These are phyloP conservation scores for Peterozyma xylosa DNA, from an alignment of 805 yeast species.

Conservation along the genomic window DNA sequence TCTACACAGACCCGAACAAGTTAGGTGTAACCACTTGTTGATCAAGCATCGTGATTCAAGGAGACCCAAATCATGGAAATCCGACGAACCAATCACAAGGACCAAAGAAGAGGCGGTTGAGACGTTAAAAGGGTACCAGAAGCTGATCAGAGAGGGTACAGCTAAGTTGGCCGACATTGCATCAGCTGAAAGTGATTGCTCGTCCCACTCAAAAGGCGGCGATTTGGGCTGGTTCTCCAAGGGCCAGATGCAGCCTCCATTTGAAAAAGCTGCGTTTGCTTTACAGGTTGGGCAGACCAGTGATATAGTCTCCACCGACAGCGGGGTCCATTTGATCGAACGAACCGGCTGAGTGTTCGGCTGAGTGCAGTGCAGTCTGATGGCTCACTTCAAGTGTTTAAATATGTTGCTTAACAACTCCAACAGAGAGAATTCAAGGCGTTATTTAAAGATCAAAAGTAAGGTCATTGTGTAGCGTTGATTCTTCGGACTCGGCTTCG, in stretches of 20 bases:
- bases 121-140: constrained; percentile 49
- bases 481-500: no score
- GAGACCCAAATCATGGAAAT: constrained; percentile 88
- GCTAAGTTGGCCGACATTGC: constrained; percentile 68
- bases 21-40: constrained; percentile 75
- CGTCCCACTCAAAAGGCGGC: constrained; percentile 81
- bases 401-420: no score
- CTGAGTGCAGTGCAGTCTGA: no score
- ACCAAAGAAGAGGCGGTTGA: constrained; percentile 78
- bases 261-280: constrained; percentile 81
- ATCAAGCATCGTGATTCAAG: constrained; percentile 80
- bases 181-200: constrained; percentile 78
- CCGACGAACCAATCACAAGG: constrained; percentile 60
- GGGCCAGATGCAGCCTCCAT: constrained; percentile 94
- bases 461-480: no score
- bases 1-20: constrained; percentile 50
- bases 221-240: constrained; percentile 84
- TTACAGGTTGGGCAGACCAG: constrained; percentile 79
- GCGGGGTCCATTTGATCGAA: constrained; percentile 85
- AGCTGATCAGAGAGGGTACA: constrained; percentile 56
- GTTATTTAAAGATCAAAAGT: no score
- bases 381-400: no score
- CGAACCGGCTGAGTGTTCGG: constrained; percentile 53
- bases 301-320: constrained; percentile 77
- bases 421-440: no score